Base-by-base conservation (phyloP, 2,329 filamentous ascomycete genomes). In the Pochonia chlamydosporia region DNA sequence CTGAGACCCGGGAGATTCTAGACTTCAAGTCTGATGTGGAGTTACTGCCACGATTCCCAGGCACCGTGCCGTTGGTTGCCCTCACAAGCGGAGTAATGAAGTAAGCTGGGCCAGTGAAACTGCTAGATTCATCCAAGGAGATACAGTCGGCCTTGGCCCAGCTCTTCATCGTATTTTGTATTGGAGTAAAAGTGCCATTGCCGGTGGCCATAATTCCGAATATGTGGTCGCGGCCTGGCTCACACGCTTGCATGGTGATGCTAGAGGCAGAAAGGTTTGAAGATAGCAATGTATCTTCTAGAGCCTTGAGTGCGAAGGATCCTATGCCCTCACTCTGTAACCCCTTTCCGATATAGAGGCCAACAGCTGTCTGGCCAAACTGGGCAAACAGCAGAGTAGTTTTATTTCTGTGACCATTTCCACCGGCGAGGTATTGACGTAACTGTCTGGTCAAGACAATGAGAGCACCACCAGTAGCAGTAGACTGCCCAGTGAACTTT, bases 301-400 rank as follows among this genome's bases (percentile, higher is more conserved):
- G 58, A 4, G 46, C 46, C 41, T 45, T 43, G n/a, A 67, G 56
- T 14, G 30, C 30, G 11, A 31, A 21, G 61, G 43, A 37, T 46
- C 52, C 55, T 20, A 64, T 39, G 46, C 53, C 54, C 51, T 61
- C 52, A 43, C 52, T 56, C 43, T 56, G 56, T 39, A 65, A 49
- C 45, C 51, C 58, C 39, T 55, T 56, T 50, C 67, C 65, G n/a
- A 68, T 59, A 47, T 68, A 69, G 37, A 69, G 30, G 40, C 67
- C 64, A 20, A 64, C n/a, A 14, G 30, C 30, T 14, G 47, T 11
- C 58, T 58, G 31, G 58, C 55, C 59, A 40, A 54, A 59, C 49
- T 56, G 59, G 6, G 54, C 61, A 52, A 59, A 67, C 20, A 67
- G 46, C 24, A 64, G 57, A 35, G 57, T 52, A 7, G 61, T 50